Conservation (phyloP, 352 stramenopile species). For the Phytophthora tentaculata region DNA sequence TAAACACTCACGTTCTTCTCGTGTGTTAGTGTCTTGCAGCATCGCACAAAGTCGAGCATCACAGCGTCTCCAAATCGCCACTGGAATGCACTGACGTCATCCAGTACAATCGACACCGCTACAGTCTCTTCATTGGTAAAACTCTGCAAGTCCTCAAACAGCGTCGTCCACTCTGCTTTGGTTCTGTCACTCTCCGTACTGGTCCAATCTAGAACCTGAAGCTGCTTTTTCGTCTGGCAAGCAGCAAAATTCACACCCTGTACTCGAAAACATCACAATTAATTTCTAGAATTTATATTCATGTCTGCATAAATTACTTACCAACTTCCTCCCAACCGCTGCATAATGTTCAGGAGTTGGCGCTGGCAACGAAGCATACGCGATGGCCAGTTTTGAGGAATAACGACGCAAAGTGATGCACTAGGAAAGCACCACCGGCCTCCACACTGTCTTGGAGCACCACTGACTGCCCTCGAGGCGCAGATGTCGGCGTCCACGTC, state of each 20-base stretch:
- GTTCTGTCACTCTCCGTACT: conserved; percentile 6
- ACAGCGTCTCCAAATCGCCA: conserved; percentile 53
- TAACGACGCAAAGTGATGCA: conserved; percentile 76
- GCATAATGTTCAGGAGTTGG: conserved; percentile 62
- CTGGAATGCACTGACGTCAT: conserved; percentile 67
- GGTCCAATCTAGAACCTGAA: conserved; percentile 55
- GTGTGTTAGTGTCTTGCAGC: conserved; percentile 66
- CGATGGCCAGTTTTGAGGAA: conserved; percentile 75
- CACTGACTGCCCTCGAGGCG: conserved; percentile 60
- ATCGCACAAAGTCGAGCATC: conserved; percentile 64
- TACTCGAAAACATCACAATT: background rate
- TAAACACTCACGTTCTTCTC: conserved; percentile 39
- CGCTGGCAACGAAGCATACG: conserved; percentile 64
- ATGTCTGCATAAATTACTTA: conserved; percentile 15
- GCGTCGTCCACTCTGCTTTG: conserved; percentile 11
- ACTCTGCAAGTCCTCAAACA: conserved; percentile 47
- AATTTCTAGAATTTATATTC: background rate
- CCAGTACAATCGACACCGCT: conserved; percentile 58
- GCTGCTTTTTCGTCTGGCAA: conserved; percentile 39
- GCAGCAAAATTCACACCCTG: conserved; percentile 63
- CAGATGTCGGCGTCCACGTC: conserved; percentile 53
- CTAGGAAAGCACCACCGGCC: conserved; percentile 56
- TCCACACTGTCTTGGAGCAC: conserved; percentile 66
- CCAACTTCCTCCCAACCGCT: conserved; percentile 72
- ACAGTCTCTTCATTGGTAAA: conserved; percentile 7